Evolutionary conservation across 2,329 filamentous ascomycete genomes (phyloP).

Genomic region (Ophiocordyceps australis): DNA sequence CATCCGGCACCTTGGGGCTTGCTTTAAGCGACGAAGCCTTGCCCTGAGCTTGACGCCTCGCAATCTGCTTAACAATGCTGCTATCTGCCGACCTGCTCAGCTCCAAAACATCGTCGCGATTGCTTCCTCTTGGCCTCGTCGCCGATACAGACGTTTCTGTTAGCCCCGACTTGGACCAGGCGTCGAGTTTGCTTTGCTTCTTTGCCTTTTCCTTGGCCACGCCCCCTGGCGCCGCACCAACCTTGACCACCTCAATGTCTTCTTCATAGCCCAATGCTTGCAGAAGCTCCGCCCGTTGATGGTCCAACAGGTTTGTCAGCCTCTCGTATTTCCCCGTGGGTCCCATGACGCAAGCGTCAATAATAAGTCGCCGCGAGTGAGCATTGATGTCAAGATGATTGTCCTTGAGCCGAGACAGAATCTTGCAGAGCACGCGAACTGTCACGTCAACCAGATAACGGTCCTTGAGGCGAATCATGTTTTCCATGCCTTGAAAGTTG

Average conservation of each 20-base stretch:
- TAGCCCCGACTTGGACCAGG: constrained; percentile 36
- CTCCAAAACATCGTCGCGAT: constrained; percentile 27
- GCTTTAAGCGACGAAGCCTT: constrained; percentile 4
- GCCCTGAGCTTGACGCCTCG: constrained; percentile 14
- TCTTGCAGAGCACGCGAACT: constrained; percentile 67
- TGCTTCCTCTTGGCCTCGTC: constrained; percentile 12
- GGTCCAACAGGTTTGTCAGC: constrained; percentile 62
- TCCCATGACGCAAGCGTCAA: constrained; percentile 49
- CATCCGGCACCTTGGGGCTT: constrained; percentile 13
- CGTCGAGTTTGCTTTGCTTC: constrained; percentile 42
- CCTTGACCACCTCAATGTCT: constrained; percentile 27
- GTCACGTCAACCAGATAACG: constrained; percentile 68
- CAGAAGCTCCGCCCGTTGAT: constrained; percentile 70
- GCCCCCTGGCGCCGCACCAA: constrained; percentile 11
- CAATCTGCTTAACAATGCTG: constrained; percentile 26
- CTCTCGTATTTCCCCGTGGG: constrained; percentile 37
- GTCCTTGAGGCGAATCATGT: constrained; percentile 83
- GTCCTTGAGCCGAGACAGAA: constrained; percentile 65
- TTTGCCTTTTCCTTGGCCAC: constrained; percentile 19
- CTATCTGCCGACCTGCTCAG: constrained; percentile 27
- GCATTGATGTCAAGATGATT: constrained; percentile 53
- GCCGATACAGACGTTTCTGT: constrained; percentile 8
- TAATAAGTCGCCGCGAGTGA: constrained; percentile 40
- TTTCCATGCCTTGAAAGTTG: constrained; percentile 51
- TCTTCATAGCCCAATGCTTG: constrained; percentile 42